Conservation (phyloP, 192 early-diverging fungal genomes). For the Entomortierella parvispora region DNA sequence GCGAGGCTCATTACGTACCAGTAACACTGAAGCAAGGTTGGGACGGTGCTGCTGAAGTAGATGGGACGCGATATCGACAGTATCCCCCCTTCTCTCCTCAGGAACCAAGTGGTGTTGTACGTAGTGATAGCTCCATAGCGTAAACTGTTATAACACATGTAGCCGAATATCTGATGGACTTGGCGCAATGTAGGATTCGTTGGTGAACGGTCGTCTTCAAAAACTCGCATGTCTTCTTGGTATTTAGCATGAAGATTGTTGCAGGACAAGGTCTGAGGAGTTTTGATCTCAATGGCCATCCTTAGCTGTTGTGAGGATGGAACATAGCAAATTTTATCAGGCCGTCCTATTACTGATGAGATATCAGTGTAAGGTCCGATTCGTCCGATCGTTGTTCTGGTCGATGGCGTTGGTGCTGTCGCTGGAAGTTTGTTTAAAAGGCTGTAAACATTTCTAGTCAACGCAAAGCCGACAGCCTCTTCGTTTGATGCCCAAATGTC, state of each 20-base stretch:
- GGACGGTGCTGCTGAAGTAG: conserved; percentile 2
- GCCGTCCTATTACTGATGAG: conserved; percentile 11
- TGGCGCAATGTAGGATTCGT: conserved; percentile 16
- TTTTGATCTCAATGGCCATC: conserved; percentile 16
- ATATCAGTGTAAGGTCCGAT: conserved; percentile 7
- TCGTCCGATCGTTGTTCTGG: too few relatives aligned
- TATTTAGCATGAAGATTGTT: conserved; percentile 13
- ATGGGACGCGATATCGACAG: conserved; percentile 22
- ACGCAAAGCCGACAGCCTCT: conserved; percentile 3
- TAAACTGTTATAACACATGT: conserved; percentile 16
- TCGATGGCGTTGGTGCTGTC: too few relatives aligned
- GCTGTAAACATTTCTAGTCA: conserved; percentile 11
- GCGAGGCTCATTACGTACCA: conserved; percentile 8
- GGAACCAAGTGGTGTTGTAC: conserved; percentile 20
- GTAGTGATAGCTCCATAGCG: conserved; percentile 8
- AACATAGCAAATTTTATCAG: conserved; percentile 11
- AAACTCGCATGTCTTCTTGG: conserved; percentile 7
- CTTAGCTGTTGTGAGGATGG: conserved; percentile 8
- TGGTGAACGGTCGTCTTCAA: conserved; percentile 9
- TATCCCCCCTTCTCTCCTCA: conserved; percentile 18
- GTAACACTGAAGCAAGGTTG: conserved; percentile 9
- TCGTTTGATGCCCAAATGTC: conserved; percentile 8
- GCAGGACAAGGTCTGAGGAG: conserved; percentile 13
- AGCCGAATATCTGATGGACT: conserved; percentile 25
- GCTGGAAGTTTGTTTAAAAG: conserved; percentile 11